Evolutionary conservation across 1,284 basidiomycete species (phyloP).

Genomic region (Puccinia brachypodii): DNA sequence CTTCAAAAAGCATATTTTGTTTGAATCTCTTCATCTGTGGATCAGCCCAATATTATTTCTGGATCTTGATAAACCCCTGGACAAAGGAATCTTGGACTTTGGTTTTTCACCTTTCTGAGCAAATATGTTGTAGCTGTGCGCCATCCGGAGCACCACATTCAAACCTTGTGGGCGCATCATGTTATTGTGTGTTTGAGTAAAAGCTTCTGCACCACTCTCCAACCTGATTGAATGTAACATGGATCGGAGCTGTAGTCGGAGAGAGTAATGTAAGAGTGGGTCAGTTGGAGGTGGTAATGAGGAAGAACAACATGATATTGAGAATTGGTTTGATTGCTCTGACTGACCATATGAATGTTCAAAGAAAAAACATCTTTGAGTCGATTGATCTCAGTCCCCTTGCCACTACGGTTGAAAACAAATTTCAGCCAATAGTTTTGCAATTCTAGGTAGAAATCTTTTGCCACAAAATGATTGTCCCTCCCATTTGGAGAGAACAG

Average conservation of each 20-base stretch:
- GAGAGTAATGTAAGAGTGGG: not conserved
- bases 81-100: not conserved
- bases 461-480: not conserved
- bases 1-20: not conserved
- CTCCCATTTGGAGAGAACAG: not conserved
- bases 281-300: too few relatives aligned
- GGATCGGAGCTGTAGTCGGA: not conserved
- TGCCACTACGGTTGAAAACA: not conserved
- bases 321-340: too few relatives aligned
- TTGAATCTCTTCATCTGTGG: not conserved
- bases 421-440: slow-evolving; percentile 21
- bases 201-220: not conserved
- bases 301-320: too few relatives aligned
- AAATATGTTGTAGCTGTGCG: not conserved
- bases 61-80: not conserved
- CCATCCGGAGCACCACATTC: not conserved
- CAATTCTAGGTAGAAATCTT: not conserved
- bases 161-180: not conserved
- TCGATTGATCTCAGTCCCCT: not conserved
- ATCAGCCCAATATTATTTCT: not conserved
- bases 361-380: slow-evolving; percentile 12
- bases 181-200: slow-evolving; percentile 2
- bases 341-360: slow-evolving; percentile 21
- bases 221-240: not conserved
- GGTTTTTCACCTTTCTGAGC: not conserved